phyloP scores from a whole-genome alignment of 163 green algal genomes.

The Chloromonas sp. region DNA sequence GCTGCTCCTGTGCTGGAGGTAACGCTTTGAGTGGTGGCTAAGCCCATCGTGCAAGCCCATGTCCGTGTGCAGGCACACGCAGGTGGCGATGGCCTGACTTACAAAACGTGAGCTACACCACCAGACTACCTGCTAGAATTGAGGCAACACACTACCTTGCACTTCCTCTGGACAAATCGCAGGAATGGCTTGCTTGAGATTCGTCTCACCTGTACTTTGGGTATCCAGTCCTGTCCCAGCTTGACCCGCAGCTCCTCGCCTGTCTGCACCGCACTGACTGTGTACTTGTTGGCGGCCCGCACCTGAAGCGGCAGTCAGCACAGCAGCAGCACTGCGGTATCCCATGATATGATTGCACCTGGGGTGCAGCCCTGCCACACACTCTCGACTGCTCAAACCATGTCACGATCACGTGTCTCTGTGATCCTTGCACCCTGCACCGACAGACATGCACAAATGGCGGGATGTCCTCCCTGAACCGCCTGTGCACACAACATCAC shows the following conservation, averaged over 20 bases:
- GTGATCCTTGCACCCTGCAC: neutral
- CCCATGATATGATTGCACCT: neutral
- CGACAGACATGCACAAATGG: neutral
- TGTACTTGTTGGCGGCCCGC: neutral
- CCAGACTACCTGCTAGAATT: neutral
- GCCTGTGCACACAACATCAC: neutral
- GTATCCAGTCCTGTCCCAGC: constrained; percentile 9
- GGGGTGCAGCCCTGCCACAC: neutral
- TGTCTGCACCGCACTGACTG: neutral
- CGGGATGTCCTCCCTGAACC: too few species aligned
- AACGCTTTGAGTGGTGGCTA: too few species aligned
- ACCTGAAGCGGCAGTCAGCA: neutral
- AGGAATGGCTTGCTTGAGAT: neutral
- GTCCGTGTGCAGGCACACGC: neutral
- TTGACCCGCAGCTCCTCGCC: constrained; percentile 1
- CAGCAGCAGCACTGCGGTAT: neutral
- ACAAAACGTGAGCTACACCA: neutral
- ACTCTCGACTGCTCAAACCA: neutral
- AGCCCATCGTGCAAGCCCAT: neutral
- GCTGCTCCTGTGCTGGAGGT: too few species aligned
- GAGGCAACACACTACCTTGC: neutral
- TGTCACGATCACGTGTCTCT: neutral
- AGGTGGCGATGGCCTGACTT: neutral
- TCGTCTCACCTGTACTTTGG: constrained; percentile 3
- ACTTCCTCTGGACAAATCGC: neutral